Conservation (phyloP, 2,329 filamentous ascomycete species). For the Fusarium sp. region DNA sequence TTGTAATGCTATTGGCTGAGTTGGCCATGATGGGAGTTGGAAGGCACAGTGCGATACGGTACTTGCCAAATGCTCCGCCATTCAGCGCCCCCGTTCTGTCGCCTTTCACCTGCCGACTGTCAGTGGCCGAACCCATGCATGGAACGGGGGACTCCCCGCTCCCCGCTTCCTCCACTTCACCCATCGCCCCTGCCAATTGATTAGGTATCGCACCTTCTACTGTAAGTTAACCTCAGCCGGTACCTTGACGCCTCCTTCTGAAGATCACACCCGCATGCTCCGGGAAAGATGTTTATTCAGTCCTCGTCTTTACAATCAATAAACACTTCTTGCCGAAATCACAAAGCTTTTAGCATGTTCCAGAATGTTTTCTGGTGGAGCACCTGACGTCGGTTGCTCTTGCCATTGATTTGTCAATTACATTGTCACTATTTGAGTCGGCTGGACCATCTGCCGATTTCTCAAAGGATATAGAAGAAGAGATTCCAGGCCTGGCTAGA, state of each 20-base stretch:
- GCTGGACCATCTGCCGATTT: background rate
- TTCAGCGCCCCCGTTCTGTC: conserved; percentile 28
- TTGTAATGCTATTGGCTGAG: conserved; percentile 24
- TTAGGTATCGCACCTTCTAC: conserved; percentile 1
- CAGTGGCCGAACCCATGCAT: conserved; percentile 7
- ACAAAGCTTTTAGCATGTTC: background rate
- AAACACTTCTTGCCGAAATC: background rate
- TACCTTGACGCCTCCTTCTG: conserved; percentile 10
- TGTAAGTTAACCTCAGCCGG: conserved; percentile 10
- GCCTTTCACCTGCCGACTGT: conserved; percentile 23
- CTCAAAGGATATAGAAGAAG: background rate
- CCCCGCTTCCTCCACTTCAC: conserved; percentile 7
- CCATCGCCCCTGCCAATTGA: conserved; percentile 8
- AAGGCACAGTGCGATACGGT: background rate
- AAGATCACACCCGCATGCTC: conserved; percentile 1
- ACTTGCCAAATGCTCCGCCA: conserved; percentile 20
- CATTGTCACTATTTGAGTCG: background rate
- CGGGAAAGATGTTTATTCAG: background rate
- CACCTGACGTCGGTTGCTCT: background rate
- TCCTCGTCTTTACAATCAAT: background rate
- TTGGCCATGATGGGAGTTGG: conserved; percentile 3
- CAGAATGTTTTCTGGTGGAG: background rate
- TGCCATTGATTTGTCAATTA: background rate
- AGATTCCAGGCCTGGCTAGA: background rate
- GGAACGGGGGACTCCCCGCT: conserved; percentile 10